A percentile compares a stretch with the other conserved stretches of the same genome.
Conservation (phyloP, 345 rosid genomes). For the Eucalyptus pauciflora region DNA sequence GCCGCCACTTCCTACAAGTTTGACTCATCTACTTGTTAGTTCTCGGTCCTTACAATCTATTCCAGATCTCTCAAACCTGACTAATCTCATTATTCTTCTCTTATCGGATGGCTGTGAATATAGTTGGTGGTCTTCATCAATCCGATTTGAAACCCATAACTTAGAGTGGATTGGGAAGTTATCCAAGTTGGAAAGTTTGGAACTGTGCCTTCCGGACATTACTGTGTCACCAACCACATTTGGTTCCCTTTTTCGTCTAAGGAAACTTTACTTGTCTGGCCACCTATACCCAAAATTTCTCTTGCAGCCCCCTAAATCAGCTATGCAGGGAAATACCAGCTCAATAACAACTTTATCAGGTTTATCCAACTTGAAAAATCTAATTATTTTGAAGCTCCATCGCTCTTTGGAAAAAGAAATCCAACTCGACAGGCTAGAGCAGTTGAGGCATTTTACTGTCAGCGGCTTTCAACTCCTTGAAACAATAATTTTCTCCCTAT, state of each 20-base stretch:
- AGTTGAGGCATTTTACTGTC: too few species aligned
- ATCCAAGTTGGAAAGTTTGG: not conserved
- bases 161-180: not conserved
- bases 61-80: not conserved
- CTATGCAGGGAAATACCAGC: too few species aligned
- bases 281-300: accelerated
- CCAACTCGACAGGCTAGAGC: not conserved
- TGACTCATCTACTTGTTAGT: not conserved
- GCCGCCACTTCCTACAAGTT: not conserved
- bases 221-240: accelerated
- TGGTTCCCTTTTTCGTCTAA: not conserved
- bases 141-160: too few species aligned
- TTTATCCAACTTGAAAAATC: not conserved
- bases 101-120: not conserved
- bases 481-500: accelerated
- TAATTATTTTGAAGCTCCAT: accelerated
- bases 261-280: not conserved
- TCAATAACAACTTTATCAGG: too few species aligned
- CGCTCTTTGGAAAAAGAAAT: accelerated
- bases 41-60: not conserved
- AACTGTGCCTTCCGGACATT: accelerated
- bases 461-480: accelerated
- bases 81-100: not conserved
- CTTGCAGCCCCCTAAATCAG: accelerated
- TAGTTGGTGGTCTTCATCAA: too few species aligned